phyloP scores from a whole-genome alignment of 78 protist species.

The Chrysochromulina parva region DNA sequence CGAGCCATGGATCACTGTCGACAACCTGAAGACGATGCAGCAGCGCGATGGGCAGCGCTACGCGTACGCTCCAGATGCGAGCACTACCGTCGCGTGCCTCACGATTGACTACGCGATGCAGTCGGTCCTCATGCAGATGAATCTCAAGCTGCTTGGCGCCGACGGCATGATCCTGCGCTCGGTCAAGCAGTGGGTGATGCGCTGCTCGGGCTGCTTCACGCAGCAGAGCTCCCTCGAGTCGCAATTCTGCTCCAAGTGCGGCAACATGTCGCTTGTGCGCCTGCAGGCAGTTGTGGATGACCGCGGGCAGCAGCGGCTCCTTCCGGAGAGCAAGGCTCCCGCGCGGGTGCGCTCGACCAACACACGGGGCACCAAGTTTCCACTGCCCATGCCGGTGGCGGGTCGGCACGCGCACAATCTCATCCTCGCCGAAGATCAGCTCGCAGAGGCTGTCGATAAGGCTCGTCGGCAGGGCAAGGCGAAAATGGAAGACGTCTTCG shows the following conservation, averaged over 20 bases:
- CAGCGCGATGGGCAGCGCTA: background rate
- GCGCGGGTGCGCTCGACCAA: background rate
- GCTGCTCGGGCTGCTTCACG: slow-evolving; percentile 29
- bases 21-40: background rate
- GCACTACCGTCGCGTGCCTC: background rate
- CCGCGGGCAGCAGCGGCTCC: background rate
- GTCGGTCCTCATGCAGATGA: slow-evolving; percentile 11
- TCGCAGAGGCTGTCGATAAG: background rate
- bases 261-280: background rate
- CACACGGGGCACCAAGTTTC: background rate
- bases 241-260: slow-evolving; percentile 7
- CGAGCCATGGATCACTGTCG: slow-evolving; percentile 1
- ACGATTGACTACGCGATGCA: slow-evolving; percentile 28
- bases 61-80: background rate
- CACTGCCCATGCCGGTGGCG: background rate
- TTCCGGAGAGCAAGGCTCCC: background rate
- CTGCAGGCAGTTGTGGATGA: background rate
- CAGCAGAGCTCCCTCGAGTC: background rate
- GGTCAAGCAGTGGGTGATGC: slow-evolving; percentile 24
- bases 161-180: slow-evolving; percentile 1
- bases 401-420: background rate
- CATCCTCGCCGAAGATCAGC: background rate
- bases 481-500: background rate
- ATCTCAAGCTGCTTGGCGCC: background rate
- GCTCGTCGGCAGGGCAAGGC: background rate